Evolutionary conservation across 768 basidiomycete genomes (phyloP).

Genomic region (Cystobasidium onofrii): DNA sequence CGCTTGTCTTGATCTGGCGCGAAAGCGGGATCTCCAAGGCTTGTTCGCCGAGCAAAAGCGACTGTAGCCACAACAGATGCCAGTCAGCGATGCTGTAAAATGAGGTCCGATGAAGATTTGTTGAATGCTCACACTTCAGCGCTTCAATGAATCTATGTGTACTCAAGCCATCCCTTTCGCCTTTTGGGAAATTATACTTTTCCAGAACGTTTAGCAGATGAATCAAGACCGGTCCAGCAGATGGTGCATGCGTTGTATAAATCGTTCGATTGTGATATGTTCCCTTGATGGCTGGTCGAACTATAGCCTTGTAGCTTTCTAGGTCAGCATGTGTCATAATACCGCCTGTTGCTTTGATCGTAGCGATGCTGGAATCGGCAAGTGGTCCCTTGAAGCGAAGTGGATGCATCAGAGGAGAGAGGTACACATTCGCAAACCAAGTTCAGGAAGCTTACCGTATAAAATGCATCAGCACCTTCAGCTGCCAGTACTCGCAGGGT

Average conservation of each 20-base stretch:
- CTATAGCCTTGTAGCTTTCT: slow-evolving; percentile 59
- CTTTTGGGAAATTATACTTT: slow-evolving; percentile 53
- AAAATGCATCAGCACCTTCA: slow-evolving; percentile 73
- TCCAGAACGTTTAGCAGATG: slow-evolving; percentile 88
- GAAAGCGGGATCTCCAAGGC: slow-evolving; percentile 69
- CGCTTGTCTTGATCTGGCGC: slow-evolving; percentile 34
- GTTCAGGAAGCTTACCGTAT: slow-evolving; percentile 53
- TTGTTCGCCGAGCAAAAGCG: slow-evolving; percentile 67
- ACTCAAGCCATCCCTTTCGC: slow-evolving; percentile 56
- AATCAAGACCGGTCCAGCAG: slow-evolving; percentile 70
- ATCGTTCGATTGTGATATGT: slow-evolving; percentile 68
- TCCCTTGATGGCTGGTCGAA: slow-evolving; percentile 65
- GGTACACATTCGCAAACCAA: slow-evolving; percentile 12
- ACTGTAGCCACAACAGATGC: slow-evolving; percentile 45
- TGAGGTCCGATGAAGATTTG: background rate
- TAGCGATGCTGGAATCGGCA: slow-evolving; percentile 66
- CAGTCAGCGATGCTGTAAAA: background rate
- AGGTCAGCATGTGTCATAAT: slow-evolving; percentile 70
- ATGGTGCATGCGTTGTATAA: slow-evolving; percentile 76
- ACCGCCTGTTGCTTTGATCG: slow-evolving; percentile 65
- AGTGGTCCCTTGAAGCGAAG: slow-evolving; percentile 57
- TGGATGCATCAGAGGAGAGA: background rate
- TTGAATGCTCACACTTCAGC: slow-evolving; percentile 59
- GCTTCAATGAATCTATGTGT: slow-evolving; percentile 74
- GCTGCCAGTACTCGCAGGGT: slow-evolving; percentile 67